Conservation (phyloP, 768 basidiomycete species). For the Pleurotus platypus region DNA sequence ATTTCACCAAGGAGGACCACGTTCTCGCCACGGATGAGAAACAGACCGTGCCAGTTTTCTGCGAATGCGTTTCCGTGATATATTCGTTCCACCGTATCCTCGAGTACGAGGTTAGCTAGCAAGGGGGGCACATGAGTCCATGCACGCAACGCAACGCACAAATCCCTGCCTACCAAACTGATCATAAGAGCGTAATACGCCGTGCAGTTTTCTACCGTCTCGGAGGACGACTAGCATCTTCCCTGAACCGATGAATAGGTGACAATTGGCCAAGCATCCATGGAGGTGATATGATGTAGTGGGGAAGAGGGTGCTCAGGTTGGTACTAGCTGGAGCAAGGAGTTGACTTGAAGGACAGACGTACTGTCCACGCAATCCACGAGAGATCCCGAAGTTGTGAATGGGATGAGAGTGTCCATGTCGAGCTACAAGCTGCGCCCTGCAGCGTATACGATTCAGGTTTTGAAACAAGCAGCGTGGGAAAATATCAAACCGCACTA, state of each 20-base stretch:
- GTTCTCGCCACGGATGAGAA: slow-evolving; percentile 96
- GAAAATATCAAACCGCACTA: neutral
- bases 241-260: slow-evolving; percentile 52
- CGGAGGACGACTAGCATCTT: slow-evolving; percentile 97
- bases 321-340: slow-evolving; percentile 35
- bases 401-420: slow-evolving; percentile 97
- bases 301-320: slow-evolving; percentile 38
- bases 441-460: neutral
- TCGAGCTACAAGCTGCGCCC: neutral
- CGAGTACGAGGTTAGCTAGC: slow-evolving; percentile 93
- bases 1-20: slow-evolving; percentile 97
- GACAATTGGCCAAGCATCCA: slow-evolving; percentile 18
- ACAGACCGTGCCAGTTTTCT: slow-evolving; percentile 84
- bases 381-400: slow-evolving; percentile 97
- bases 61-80: slow-evolving; percentile 87
- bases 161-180: slow-evolving; percentile 77
- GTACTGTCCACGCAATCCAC: slow-evolving; percentile 99
- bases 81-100: slow-evolving; percentile 94
- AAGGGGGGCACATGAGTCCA: slow-evolving; percentile 3
- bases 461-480: neutral
- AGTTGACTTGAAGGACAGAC: slow-evolving; percentile 62
- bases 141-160: slow-evolving; percentile 2
- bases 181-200: slow-evolving; percentile 95
- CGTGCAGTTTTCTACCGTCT: slow-evolving; percentile 95
- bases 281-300: slow-evolving; percentile 20